Conservation (phyloP, 768 basidiomycete species). For the Pholiota conissans region DNA sequence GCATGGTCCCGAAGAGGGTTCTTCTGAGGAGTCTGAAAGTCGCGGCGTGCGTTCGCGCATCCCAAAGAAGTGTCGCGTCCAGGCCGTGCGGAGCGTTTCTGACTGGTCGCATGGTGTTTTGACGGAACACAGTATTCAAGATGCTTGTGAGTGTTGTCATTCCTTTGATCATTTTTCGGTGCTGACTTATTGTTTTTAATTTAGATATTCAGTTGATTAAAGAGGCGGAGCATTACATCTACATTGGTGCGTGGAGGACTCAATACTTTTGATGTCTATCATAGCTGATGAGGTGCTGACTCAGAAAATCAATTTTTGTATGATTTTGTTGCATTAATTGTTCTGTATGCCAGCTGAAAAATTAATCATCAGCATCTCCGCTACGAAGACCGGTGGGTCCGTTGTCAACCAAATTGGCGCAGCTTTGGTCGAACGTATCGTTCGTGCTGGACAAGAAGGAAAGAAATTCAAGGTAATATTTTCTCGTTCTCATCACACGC, state of each 20-base stretch:
- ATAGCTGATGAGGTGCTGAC: conserved; percentile 11
- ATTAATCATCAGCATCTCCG: conserved; percentile 62
- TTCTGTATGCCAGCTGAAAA: background rate
- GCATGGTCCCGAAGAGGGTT: conserved; percentile 40
- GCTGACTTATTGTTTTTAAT: background rate
- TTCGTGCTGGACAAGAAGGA: conserved; percentile 71
- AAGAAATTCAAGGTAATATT: conserved; percentile 71
- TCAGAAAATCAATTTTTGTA: conserved; percentile 88
- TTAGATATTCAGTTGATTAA: conserved; percentile 73
- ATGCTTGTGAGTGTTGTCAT: conserved; percentile 69
- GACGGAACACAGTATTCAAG: conserved; percentile 89
- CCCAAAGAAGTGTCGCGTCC: conserved; percentile 59
- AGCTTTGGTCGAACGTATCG: conserved; percentile 82
- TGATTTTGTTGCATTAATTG: conserved; percentile 24
- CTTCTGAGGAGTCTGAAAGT: background rate
- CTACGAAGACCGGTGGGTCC: conserved; percentile 58
- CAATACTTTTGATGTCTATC: conserved; percentile 24
- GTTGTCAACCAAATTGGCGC: conserved; percentile 83
- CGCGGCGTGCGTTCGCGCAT: conserved; percentile 32
- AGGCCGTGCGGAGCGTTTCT: conserved; percentile 81
- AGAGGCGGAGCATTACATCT: conserved; percentile 87
- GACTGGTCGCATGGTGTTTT: conserved; percentile 96
- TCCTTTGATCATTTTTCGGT: background rate
- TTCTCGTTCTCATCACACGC: background rate
- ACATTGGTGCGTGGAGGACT: no score